Evolutionary conservation across 148 eudicot species (phyloP), one percentile per base, ranked within the genome.

Genomic region (Cornus suecica): DNA sequence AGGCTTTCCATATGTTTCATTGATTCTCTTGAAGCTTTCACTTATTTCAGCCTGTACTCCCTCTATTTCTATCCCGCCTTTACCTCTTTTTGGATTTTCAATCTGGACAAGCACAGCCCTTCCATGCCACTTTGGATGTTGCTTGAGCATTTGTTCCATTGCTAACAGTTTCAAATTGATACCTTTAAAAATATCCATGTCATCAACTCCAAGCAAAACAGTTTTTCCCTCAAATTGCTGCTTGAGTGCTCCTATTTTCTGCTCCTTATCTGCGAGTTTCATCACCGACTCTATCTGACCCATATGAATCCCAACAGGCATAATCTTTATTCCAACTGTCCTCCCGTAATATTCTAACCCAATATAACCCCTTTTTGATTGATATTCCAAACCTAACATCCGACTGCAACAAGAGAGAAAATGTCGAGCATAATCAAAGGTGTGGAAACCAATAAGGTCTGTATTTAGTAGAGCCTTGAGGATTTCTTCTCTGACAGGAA

Each of bases 71-170:
- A 84, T 78, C 77, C 87, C n/a, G n/a, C n/a, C 87, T 78, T 65
- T 84, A 52, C 84, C 84, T 73, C 87, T 80, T 10, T 82, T 77
- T 24, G 87, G 87, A 70, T 83, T 83, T 25, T 28, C 83, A 77
- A 83, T 80, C 75, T 83, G 85, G 11, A 82, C 74, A 41, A 82
- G 76, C 60, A 82, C 82, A 45, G 82, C 85, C 65, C 79, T 78
- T 42, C 74, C 85, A 64, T 67, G 79, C 85, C 85, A 82, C 16
- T 58, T 71, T 41, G 76, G 81, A 32, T 82, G 85, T 54, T 74
- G 69, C 76, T 82, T 82, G 18, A 82, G 79, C 82, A 82, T 70
- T 9, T 71, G 81, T 32, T 82, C 85, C 82, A 82, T 78, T 23
- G 85, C 85, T 61, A 82, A 42, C 48, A 82, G 81, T 68, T 82